Percentiles rank a stretch among this genome's conserved stretches.
Evolutionary conservation across 352 stramenopile genomes (phyloP).

Genomic region (Globisporangium paddicum): DNA sequence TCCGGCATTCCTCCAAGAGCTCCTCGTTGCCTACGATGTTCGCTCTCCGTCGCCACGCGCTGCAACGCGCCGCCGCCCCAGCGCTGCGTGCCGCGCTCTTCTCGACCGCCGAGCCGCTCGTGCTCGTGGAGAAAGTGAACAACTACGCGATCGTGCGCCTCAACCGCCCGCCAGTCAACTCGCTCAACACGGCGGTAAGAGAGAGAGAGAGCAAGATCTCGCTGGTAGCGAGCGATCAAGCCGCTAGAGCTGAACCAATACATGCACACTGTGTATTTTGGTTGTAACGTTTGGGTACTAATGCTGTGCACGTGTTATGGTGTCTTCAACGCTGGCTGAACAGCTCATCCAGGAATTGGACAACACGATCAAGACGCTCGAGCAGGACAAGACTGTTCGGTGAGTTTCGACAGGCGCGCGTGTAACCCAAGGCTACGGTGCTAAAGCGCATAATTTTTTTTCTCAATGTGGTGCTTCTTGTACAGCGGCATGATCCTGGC

Average conservation of each 20-base stretch:
- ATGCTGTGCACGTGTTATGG: background rate
- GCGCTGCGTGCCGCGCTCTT: constrained; percentile 16
- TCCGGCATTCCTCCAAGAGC: constrained; percentile 9
- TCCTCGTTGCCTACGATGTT: constrained; percentile 6
- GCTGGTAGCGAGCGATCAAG: background rate
- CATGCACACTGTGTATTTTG: no score
- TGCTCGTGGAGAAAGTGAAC: constrained; percentile 69
- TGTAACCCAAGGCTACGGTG: background rate
- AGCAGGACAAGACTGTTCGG: constrained; percentile 72
- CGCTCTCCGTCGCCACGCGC: constrained; percentile 7
- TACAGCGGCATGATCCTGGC: constrained; percentile 70
- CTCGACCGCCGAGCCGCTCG: constrained; percentile 40
- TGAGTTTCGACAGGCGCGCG: constrained; percentile 16
- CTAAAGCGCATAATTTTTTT: background rate
- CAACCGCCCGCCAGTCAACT: constrained; percentile 80
- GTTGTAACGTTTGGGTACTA: no score
- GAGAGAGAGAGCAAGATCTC: background rate
- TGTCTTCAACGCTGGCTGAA: background rate
- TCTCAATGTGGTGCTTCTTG: background rate
- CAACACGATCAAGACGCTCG: constrained; percentile 61
- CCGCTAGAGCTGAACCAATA: no score
- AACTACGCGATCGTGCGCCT: constrained; percentile 77
- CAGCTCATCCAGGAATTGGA: constrained; percentile 70
- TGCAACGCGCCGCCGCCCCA: background rate
- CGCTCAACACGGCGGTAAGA: constrained; percentile 62